Evolutionary conservation across 176 grass and related monocot species (phyloP), one percentile per base, ranked within the genome.

Genomic region (Stipa capillata): DNA sequence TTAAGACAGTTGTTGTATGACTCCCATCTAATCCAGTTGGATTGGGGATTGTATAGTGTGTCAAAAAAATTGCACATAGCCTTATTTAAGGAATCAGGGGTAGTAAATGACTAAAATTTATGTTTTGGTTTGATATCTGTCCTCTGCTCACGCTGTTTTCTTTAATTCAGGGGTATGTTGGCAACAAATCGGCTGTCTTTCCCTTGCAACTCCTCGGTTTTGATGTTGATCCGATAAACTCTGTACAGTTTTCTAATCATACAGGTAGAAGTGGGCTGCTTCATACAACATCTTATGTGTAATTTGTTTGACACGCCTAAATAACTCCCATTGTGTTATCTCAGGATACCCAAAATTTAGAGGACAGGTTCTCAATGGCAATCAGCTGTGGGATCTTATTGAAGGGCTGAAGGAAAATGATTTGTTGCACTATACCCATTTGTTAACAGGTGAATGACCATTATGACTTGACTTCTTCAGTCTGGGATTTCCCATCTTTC

Each of bases 171-270:
- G 96, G 96, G 56, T 99, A 95, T 53, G 96, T 99, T 62, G 96
- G 96, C 77, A 99, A 99, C 81, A 99, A 99, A 91, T 93, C 96
- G 34, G 92, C 96, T 4, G 79, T 99, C 29, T 99, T 99, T 85
- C 96, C 96, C 40, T 79, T 99, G 72, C 96, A 99, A 64, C 96
- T 99, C 72, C 92, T 99, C 54, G 92, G 96, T 54, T 99, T 89
- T 84, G 96, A 99, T 63, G 96, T 99, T 53, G 96, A 99, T 79
- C 88, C 88, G 4, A 93, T 99, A 77, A 99, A 99, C 70, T 99
- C 96, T 34, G 92, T 95, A 83, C 96, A 95, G 78, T 99, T 95
- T 63, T 99, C 96, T 82, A 93, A 99, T 86, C 96, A 99, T 87
- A 99, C 96, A 93, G 92, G 96, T 89, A 89, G 39, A 39, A 18